phyloP scores from a whole-genome alignment of 106 monocot genomes.

The Dendrobium huoshanense region DNA sequence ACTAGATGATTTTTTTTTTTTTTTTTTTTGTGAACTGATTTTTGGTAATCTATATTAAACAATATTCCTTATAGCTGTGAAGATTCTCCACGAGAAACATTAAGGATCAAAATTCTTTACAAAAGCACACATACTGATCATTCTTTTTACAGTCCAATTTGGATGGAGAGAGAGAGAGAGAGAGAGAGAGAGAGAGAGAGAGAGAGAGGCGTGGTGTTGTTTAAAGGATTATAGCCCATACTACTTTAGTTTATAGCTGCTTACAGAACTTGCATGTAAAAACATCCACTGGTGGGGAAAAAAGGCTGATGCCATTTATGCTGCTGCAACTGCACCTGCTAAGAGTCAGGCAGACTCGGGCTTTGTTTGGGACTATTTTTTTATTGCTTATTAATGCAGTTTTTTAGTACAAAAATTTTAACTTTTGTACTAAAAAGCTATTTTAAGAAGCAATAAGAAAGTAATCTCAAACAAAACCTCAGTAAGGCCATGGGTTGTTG shows the following conservation, averaged over 20 bases:
- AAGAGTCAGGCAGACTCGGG: not conserved
- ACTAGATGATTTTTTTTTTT: too few species aligned
- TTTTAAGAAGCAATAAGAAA: too few species aligned
- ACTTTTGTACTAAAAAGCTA: too few species aligned
- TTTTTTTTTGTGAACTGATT: too few species aligned
- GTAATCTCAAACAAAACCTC: not conserved
- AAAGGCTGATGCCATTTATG: not conserved
- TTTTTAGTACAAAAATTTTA: too few species aligned
- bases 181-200: not conserved
- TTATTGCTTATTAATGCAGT: too few species aligned
- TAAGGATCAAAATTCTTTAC: not conserved
- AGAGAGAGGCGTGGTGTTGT: constrained; percentile 23
- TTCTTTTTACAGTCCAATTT: too few species aligned
- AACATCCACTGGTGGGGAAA: not conserved
- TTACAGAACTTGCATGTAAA: not conserved
- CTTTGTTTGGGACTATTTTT: too few species aligned
- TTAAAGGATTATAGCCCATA: too few species aligned
- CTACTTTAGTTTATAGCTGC: too few species aligned
- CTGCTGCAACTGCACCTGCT: not conserved
- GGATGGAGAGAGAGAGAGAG: not conserved
- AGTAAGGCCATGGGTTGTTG: constrained; percentile 6
- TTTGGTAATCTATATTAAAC: too few species aligned
- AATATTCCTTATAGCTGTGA: too few species aligned
- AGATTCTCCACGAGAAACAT: not conserved
- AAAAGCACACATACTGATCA: not conserved